phyloP scores from a whole-genome alignment of 1,284 basidiomycete genomes.

The Pseudozyma thailandica region DNA sequence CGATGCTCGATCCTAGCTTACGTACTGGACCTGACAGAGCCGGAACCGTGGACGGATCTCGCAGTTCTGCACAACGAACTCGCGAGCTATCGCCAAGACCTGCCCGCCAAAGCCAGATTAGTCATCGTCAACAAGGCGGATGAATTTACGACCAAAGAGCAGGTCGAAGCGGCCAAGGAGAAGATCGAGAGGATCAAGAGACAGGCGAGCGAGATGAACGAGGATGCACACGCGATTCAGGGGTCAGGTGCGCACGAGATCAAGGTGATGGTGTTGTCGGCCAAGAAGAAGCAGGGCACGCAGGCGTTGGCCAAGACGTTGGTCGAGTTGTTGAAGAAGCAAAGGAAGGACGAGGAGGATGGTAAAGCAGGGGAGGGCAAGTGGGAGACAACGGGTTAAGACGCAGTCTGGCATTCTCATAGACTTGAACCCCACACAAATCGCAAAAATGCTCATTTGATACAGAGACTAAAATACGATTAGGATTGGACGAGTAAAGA shows the following conservation, averaged over 20 bases:
- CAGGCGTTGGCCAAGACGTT: slow-evolving; percentile 33
- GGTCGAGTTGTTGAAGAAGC: slow-evolving; percentile 28
- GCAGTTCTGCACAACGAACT: slow-evolving; percentile 80
- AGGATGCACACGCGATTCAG: slow-evolving; percentile 20
- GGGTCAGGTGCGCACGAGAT: too few relatives aligned
- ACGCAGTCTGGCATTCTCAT: too few relatives aligned
- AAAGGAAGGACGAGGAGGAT: slow-evolving; percentile 6
- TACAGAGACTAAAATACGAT: too few relatives aligned
- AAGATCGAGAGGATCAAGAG: slow-evolving; percentile 28
- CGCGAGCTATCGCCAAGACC: slow-evolving; percentile 81
- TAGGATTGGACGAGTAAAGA: slow-evolving; percentile 25
- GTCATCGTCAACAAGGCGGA: slow-evolving; percentile 97
- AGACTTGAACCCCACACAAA: too few relatives aligned
- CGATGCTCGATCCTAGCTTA: slow-evolving; percentile 88
- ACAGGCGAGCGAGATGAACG: slow-evolving; percentile 14
- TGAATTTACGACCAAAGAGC: slow-evolving; percentile 10
- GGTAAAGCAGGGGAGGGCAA: not conserved
- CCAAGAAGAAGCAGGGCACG: slow-evolving; percentile 47
- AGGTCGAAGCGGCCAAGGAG: slow-evolving; percentile 26
- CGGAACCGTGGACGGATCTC: slow-evolving; percentile 76
- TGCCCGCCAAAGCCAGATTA: slow-evolving; percentile 73
- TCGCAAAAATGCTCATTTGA: too few relatives aligned
- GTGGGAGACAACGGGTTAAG: not conserved
- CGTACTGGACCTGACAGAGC: slow-evolving; percentile 84
- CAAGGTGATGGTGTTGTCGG: slow-evolving; percentile 33